A percentile compares a stretch with the other conserved stretches of the same genome.
phyloP scores from a whole-genome alignment of 2,329 filamentous ascomycete genomes.

The Tolypocladium inflatum region DNA sequence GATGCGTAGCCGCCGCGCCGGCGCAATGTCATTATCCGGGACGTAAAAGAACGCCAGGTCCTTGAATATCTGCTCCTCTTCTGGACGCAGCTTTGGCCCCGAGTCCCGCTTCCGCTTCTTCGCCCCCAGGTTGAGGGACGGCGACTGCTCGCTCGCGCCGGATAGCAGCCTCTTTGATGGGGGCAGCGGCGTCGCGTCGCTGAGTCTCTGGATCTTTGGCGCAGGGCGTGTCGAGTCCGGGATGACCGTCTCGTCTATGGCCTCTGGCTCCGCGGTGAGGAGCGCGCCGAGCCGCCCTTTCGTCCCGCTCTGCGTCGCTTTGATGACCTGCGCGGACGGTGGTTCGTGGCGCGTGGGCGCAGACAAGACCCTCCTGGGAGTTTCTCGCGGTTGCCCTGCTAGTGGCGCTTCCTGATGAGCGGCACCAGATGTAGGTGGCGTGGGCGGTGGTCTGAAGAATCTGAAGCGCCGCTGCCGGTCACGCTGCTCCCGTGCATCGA shows the following conservation, averaged over 20 bases:
- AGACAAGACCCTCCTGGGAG: constrained; percentile 8
- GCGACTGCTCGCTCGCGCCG: constrained; percentile 10
- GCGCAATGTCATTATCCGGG: constrained; percentile 66
- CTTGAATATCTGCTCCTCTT: constrained; percentile 48
- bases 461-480: constrained; percentile 18
- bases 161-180: constrained; percentile 5
- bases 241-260: constrained; percentile 17
- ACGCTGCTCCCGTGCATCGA: constrained; percentile 19
- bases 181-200: constrained; percentile 20
- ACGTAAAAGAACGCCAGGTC: constrained; percentile 65
- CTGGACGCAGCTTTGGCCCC: constrained; percentile 34
- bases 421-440: background rate
- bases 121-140: constrained; percentile 14
- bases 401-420: background rate
- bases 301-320: constrained; percentile 18
- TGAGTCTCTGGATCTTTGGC: constrained; percentile 11
- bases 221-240: constrained; percentile 14
- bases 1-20: constrained; percentile 60
- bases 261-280: constrained; percentile 7
- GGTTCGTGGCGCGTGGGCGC: background rate
- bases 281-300: constrained; percentile 11
- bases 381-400: background rate
- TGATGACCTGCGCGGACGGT: constrained; percentile 11
- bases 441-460: constrained; percentile 15
- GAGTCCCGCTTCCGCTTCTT: constrained; percentile 37